Evolutionary conservation across 345 rosid species (phyloP).

Genomic region (Moricandia arvensis): DNA sequence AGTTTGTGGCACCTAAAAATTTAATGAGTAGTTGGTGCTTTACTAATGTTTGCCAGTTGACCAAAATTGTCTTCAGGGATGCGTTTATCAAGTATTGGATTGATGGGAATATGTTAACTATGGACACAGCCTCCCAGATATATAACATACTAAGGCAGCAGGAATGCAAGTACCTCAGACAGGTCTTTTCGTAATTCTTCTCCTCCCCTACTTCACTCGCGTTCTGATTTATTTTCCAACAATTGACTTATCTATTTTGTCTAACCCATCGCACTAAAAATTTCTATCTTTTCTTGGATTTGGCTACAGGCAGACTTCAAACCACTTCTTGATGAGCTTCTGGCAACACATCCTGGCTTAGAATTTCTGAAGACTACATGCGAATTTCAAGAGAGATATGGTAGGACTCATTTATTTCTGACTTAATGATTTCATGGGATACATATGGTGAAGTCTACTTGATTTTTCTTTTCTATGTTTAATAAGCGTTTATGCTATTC

Average conservation of each 20-base stretch:
- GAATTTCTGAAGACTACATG: slow-evolving; percentile 77
- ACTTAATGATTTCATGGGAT: neutral
- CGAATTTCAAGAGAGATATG: slow-evolving; percentile 91
- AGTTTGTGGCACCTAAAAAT: neutral
- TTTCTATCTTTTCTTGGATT: slow-evolving; percentile 16
- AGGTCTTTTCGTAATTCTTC: slow-evolving; percentile 48
- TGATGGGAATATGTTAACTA: slow-evolving; percentile 59
- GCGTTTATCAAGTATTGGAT: slow-evolving; percentile 75
- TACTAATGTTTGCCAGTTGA: neutral
- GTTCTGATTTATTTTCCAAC: neutral
- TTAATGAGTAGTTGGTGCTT: neutral
- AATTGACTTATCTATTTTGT: neutral
- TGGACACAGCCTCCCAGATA: slow-evolving; percentile 67
- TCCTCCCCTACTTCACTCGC: neutral
- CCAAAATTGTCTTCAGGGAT: slow-evolving; percentile 46
- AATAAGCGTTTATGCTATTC: neutral
- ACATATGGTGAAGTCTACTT: neutral
- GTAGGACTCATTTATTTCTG: slow-evolving; percentile 38
- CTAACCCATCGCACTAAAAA: neutral
- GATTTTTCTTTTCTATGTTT: neutral
- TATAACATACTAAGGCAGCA: slow-evolving; percentile 73
- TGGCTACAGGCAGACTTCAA: slow-evolving; percentile 75
- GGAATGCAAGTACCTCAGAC: slow-evolving; percentile 60
- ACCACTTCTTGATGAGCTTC: slow-evolving; percentile 75
- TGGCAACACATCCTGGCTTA: slow-evolving; percentile 83